Evolutionary conservation across 2,329 filamentous ascomycete genomes (phyloP), one percentile per base, ranked within the genome.

Genomic region (Paracoccidioides brasiliensis): DNA sequence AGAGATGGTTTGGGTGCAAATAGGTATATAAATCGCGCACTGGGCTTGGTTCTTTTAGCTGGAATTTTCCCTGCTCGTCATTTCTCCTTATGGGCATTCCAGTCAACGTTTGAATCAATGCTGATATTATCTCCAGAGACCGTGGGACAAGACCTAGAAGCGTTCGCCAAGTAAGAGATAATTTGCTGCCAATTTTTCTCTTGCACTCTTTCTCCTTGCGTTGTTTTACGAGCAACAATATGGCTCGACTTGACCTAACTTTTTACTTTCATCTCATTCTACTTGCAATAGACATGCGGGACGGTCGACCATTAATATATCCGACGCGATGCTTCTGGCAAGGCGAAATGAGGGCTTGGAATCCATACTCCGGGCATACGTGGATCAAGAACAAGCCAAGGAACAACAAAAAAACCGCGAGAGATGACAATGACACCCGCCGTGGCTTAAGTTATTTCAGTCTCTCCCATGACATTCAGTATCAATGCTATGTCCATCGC

Each of bases 281-380:
- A 80, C 62, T 54, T 32, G 28, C 49, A 76, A 75, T 64, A 83
- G 82, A 53, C 93, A 98, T 71, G 91, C 88, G 9, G 86, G 87
- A 1, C 81, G 91, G 32, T 82, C 81, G 2, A 90, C 85, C 0
- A 80, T 98, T 61, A 88, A 84, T 41, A 86, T 85, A 0, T 86
- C 90, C 53, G 93, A 98, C 67, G 90, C 97, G 10, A 74, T 97
- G 64, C 79, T 98, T 6, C 80, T 98, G 35, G 84, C 88, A 32
- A 78, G 93, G 58, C 83, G 91, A 57, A 98, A 97, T 64, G 86
- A 90, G 56, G 89, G 90, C 15, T 72, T 98, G 22, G 83, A 90
- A 62, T 78, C 78, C 14, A 82, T 97, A 38, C 78, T 98, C 66
- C 65, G 64, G 9, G 63, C 68, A 5, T 73, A 70, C 52, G 58